Evolutionary conservation across 73 alveolate species (phyloP), one percentile per base, ranked within the genome.

Genomic region (Paramecium tetraurelia): DNA sequence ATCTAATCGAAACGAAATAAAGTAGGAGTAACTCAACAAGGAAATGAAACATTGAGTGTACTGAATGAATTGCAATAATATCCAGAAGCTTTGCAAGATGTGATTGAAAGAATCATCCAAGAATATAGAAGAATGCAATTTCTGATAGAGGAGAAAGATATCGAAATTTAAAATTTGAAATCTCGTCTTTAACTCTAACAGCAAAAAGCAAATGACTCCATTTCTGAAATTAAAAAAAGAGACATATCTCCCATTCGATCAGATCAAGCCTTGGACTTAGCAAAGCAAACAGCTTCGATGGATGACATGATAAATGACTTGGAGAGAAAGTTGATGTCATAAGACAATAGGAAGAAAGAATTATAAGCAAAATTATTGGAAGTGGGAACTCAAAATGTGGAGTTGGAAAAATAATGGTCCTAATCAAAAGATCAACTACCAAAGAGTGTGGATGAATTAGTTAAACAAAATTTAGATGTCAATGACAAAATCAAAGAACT

Each of bases 61-160:
- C 20, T 63, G 41, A 63, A 27, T 63, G 84, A 63, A 63, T 63
- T 63, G 31, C 31, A 63, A 63, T 63, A 63, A 63, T 63, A 63
- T 63, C 84, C 84, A 63, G 84, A 63, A 3, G 84, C 84, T 1
- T 63, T 63, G 31, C 27, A 63, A 63, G 84, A 63, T 63, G 46
- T 63, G 8, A 63, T 63, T 2, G 44, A 63, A 63, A 63, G 84
- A 27, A 63, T 63, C 27, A 31, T 27, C 4, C 21, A 63, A 63
- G 84, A 63, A 20, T 63, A 63, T 63, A 63, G 27, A 63, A 63
- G 46, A 63, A 63, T 63, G 84, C 84, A 63, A 63, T 63, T 63
- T 27, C 24, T 63, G 31, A 31, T 63, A 11, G 84, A 63, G 27
- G 84, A 63, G 46, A 63, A 63, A 33, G 84, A 63, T 63, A 63